These are phyloP conservation scores for Macrolepiota fuliginosa DNA, from an alignment of 768 basidiomycete genomes.

Conservation along the genomic window DNA sequence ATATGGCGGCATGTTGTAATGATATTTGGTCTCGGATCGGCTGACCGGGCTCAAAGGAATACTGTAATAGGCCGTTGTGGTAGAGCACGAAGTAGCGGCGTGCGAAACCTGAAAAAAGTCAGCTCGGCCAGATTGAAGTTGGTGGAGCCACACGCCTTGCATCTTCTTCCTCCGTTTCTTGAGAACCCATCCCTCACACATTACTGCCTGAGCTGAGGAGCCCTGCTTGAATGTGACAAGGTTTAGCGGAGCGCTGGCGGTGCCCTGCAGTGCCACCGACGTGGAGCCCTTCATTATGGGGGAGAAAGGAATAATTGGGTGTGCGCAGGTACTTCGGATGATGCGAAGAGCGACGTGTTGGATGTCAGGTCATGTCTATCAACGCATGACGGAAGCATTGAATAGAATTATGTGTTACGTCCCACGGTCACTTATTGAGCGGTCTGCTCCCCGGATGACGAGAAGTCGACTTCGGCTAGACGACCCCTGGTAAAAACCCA, in stretches of 20 bases:
- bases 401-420: not conserved
- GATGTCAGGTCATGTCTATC: not conserved
- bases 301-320: not conserved
- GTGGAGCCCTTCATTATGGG: not conserved
- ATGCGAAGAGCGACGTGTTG: not conserved
- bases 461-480: constrained; percentile 1
- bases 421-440: not conserved
- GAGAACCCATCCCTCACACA: constrained; percentile 76
- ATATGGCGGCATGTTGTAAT: constrained; percentile 71
- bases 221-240: not conserved
- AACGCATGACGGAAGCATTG: not conserved
- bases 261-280: not conserved
- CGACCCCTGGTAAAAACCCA: constrained; percentile 2
- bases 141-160: constrained; percentile 55
- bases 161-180: constrained; percentile 88
- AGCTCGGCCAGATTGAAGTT: not conserved
- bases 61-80: constrained; percentile 67
- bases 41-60: constrained; percentile 71
- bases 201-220: constrained; percentile 18
- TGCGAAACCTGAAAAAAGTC: constrained; percentile 61
- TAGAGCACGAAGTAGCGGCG: constrained; percentile 77
- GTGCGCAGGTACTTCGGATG: not conserved
- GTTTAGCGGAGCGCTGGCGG: constrained; percentile 1
- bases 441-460: not conserved
- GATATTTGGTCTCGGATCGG: constrained; percentile 69